Conservation (phyloP, 2,329 filamentous ascomycete species). For the Xylaria sp. region DNA sequence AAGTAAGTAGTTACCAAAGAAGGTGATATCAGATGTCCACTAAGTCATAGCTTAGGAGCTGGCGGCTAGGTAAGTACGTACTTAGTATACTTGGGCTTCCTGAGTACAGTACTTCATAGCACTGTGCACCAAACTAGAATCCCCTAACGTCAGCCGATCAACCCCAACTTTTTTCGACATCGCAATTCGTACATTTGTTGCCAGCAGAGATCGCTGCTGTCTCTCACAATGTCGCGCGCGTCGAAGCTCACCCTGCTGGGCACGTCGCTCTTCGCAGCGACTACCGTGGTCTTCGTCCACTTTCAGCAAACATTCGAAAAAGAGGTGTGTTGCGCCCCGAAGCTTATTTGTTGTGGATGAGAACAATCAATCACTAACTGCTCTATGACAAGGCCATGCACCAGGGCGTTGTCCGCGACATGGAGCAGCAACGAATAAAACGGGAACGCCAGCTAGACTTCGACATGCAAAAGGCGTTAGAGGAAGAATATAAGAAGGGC, state of each 20-base stretch:
- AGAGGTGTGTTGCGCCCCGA: constrained; percentile 69
- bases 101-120: too few relatives aligned
- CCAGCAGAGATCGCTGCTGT: not conserved
- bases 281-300: constrained; percentile 87
- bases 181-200: not conserved
- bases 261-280: constrained; percentile 78
- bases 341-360: constrained; percentile 21
- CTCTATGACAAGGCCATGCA: constrained; percentile 81
- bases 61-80: too few relatives aligned
- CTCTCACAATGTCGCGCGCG: constrained; percentile 79
- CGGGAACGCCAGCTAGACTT: constrained; percentile 93
- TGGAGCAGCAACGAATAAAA: constrained; percentile 93
- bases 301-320: constrained; percentile 87
- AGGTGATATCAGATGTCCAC: constrained; percentile 25
- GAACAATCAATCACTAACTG: constrained; percentile 26
- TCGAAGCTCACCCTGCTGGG: constrained; percentile 85
- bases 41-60: too few relatives aligned
- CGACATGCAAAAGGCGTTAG: constrained; percentile 85
- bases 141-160: constrained; percentile 10
- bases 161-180: constrained; percentile 12
- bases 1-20: not conserved
- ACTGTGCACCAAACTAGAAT: too few relatives aligned
- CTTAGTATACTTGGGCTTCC: too few relatives aligned
- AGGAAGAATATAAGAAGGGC: constrained; percentile 88
- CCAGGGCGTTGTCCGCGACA: constrained; percentile 89